Conservation (phyloP, 306 rosid species). For the Pyrus pyrifolia region DNA sequence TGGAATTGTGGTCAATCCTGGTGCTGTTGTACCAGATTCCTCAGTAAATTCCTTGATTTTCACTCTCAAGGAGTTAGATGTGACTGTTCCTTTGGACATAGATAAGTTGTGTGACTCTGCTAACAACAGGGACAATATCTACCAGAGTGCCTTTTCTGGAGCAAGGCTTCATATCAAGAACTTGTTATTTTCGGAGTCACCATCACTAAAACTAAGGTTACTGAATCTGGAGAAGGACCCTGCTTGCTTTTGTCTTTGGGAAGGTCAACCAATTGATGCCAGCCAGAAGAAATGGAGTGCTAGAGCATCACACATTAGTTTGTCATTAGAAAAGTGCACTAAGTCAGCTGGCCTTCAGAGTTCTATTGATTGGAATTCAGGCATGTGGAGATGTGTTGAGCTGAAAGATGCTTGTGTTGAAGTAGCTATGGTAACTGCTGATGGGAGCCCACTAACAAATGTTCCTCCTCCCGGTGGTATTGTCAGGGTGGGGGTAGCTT, state of each 20-base stretch:
- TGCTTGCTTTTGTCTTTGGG: constrained; percentile 94
- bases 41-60: constrained; percentile 68
- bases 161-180: constrained; percentile 76
- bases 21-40: constrained; percentile 77
- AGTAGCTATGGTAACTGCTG: constrained; percentile 92
- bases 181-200: constrained; percentile 60
- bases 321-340: constrained; percentile 63
- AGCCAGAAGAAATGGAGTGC: constrained; percentile 83
- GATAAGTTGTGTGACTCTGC: constrained; percentile 24
- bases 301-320: constrained; percentile 57
- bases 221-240: constrained; percentile 88
- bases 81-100: constrained; percentile 67
- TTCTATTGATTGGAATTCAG: constrained; percentile 47
- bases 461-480: constrained; percentile 93
- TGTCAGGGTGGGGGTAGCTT: constrained; percentile 85
- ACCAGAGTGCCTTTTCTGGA: constrained; percentile 61
- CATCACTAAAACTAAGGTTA: constrained; percentile 51
- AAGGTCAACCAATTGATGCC: constrained; percentile 81
- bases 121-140: constrained; percentile 28
- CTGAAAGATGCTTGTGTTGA: constrained; percentile 69
- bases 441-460: constrained; percentile 65
- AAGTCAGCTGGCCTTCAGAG: constrained; percentile 33
- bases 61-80: constrained; percentile 58
- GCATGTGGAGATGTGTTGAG: constrained; percentile 88
- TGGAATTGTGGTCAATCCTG: constrained; percentile 72